Conservation (phyloP, 2,329 filamentous ascomycete species). For the Didymellaceae sp. region DNA sequence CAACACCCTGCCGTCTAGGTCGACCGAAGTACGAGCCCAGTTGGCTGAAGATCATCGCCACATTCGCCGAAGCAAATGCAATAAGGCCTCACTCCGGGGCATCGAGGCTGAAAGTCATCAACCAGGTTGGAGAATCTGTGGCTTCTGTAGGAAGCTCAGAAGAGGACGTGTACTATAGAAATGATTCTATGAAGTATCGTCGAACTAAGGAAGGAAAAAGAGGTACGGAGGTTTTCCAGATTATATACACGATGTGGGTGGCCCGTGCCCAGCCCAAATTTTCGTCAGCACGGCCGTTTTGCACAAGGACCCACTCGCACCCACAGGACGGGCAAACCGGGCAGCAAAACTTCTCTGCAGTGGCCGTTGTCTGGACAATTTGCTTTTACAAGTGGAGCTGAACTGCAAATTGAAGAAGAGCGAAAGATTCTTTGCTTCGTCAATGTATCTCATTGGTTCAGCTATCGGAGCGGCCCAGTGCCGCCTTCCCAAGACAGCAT, state of each 20-base stretch:
- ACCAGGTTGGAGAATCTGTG: slow-evolving; percentile 89
- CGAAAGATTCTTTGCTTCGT: not conserved
- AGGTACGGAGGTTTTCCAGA: slow-evolving; percentile 6
- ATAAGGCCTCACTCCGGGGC: slow-evolving; percentile 83
- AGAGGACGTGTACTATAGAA: slow-evolving; percentile 96
- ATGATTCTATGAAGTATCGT: slow-evolving; percentile 50
- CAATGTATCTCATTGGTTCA: not conserved
- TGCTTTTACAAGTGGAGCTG: not conserved
- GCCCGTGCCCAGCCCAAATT: slow-evolving; percentile 8
- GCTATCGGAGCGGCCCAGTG: not conserved
- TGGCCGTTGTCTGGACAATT: not conserved
- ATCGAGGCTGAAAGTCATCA: slow-evolving; percentile 87
- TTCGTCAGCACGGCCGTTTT: slow-evolving; percentile 5
- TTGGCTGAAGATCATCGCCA: slow-evolving; percentile 94
- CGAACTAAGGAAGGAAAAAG: slow-evolving; percentile 14
- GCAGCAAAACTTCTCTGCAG: slow-evolving; percentile 2
- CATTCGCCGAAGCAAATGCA: slow-evolving; percentile 77
- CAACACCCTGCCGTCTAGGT: slow-evolving; percentile 78
- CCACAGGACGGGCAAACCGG: slow-evolving; percentile 1
- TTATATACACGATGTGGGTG: not conserved
- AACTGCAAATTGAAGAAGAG: not conserved
- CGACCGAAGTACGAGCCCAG: slow-evolving; percentile 76
- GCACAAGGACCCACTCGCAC: slow-evolving; percentile 1
- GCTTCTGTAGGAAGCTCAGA: slow-evolving; percentile 93
- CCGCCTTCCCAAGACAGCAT: not conserved